Evolutionary conservation across 306 rosid genomes (phyloP).

Genomic region (Citrullus mucosospermus): DNA sequence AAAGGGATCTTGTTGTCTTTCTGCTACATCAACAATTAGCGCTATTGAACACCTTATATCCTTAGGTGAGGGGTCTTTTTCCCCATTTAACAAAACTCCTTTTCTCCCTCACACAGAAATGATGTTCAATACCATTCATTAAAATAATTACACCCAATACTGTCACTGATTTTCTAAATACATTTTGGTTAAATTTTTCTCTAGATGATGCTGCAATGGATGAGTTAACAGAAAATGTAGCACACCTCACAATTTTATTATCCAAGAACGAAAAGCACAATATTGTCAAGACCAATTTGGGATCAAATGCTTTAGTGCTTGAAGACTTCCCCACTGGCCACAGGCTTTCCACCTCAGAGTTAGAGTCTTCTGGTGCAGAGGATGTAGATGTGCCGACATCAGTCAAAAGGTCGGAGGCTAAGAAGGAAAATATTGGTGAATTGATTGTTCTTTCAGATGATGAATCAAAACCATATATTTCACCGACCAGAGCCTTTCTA

Average conservation of each 20-base stretch:
- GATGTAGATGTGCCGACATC: constrained; percentile 23
- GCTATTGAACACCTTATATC: constrained; percentile 57
- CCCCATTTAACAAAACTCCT: background rate
- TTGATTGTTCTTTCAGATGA: constrained; percentile 73
- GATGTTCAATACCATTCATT: background rate
- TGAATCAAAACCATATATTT: constrained; percentile 36
- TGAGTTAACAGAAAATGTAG: constrained; percentile 54
- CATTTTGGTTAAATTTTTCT: constrained; percentile 19
- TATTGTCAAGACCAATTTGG: constrained; percentile 21
- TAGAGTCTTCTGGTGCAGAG: constrained; percentile 25
- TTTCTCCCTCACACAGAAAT: background rate
- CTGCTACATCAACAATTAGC: constrained; percentile 30
- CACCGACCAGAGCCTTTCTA: constrained; percentile 17
- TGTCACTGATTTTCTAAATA: constrained; percentile 12
- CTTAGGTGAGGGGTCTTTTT: constrained; percentile 43
- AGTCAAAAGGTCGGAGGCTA: constrained; percentile 16
- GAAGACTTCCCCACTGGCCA: constrained; percentile 19
- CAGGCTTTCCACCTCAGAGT: constrained; percentile 23
- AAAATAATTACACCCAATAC: background rate
- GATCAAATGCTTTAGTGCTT: constrained; percentile 22
- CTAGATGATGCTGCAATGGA: constrained; percentile 49
- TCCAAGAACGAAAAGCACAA: constrained; percentile 36
- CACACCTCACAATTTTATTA: constrained; percentile 50
- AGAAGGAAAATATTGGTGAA: constrained; percentile 19
- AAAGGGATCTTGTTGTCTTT: constrained; percentile 35